These are phyloP conservation scores for Cerrena zonata DNA, from an alignment of 1,284 basidiomycete species.

Conservation along the genomic window DNA sequence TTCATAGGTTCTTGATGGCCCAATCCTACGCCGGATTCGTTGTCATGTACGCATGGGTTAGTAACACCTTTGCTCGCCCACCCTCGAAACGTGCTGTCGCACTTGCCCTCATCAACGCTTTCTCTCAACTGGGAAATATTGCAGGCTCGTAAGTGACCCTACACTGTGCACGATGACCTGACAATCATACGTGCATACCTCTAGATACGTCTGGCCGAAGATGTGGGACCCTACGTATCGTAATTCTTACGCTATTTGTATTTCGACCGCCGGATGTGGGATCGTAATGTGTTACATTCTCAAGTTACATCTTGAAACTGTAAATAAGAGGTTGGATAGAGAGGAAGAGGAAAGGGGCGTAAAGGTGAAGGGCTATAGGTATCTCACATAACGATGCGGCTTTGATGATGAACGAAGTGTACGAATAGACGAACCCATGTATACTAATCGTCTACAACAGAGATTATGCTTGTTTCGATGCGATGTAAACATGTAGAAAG, in stretches of 20 bases:
- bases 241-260: conserved; percentile 45
- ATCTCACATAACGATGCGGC: conserved; percentile 19
- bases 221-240: conserved; percentile 39
- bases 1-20: conserved; percentile 65
- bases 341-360: conserved; percentile 26
- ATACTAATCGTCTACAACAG: too few species aligned
- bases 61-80: conserved; percentile 60
- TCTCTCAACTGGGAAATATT: conserved; percentile 71
- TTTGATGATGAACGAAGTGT: too few species aligned
- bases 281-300: conserved; percentile 47
- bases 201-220: conserved; percentile 35
- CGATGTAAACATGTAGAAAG: too few species aligned
- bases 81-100: conserved; percentile 74
- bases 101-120: conserved; percentile 67
- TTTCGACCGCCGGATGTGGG: conserved; percentile 34
- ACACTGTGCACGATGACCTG: background rate
- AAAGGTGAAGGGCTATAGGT: conserved; percentile 26
- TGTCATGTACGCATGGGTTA: conserved; percentile 66
- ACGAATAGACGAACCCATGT: too few species aligned
- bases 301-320: conserved; percentile 32
- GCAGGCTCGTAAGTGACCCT: conserved; percentile 46
- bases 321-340: conserved; percentile 32
- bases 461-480: too few species aligned
- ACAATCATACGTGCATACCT: background rate
- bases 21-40: conserved; percentile 70